Conservation (phyloP, 805 yeast species). For the Maudiozyma barnettii region DNA sequence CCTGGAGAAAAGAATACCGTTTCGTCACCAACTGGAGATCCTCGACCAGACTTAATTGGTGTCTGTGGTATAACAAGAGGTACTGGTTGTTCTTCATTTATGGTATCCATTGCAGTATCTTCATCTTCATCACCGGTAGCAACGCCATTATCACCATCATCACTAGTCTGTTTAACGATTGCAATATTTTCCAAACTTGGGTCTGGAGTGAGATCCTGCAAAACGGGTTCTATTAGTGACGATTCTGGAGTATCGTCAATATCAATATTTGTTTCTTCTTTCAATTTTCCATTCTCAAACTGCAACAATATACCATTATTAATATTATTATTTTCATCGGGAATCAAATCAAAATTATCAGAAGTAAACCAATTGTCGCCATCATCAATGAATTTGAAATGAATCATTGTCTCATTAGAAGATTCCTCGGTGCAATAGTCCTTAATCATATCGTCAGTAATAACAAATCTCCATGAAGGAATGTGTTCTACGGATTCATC, state of each 20-base stretch:
- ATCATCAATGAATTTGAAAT: constrained; percentile 24
- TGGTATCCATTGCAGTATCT: background rate
- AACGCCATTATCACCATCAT: background rate
- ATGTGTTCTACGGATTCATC: background rate
- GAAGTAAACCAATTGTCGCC: constrained; percentile 25
- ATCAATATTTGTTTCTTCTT: background rate
- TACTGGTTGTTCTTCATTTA: background rate
- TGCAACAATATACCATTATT: constrained; percentile 27
- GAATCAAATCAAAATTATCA: constrained; percentile 23
- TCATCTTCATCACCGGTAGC: constrained; percentile 1
- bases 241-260: background rate
- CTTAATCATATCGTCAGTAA: constrained; percentile 4
- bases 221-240: background rate
- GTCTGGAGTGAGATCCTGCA: background rate
- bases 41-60: background rate
- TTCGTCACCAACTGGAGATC: background rate
- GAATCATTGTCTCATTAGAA: constrained; percentile 9
- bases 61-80: background rate
- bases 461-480: constrained; percentile 19
- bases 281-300: constrained; percentile 3
- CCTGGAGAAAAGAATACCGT: background rate
- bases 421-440: background rate
- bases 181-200: background rate
- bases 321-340: constrained; percentile 30
- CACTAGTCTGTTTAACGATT: background rate